A percentile compares a stretch with the other conserved stretches of the same genome.
Conservation (phyloP, 805 yeast species). For the Saturnispora diversa region DNA sequence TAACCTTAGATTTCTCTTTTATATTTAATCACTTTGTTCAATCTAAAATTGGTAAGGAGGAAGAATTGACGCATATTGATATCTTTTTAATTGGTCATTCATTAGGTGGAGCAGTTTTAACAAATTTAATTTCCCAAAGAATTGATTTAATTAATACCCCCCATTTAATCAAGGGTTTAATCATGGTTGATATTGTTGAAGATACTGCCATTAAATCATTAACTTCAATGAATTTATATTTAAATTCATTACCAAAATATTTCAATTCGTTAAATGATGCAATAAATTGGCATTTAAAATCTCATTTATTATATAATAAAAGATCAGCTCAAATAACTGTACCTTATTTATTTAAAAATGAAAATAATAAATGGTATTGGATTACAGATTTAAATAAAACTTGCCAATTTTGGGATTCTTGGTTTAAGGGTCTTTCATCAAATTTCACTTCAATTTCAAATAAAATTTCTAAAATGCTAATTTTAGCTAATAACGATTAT, state of each 20-base stretch:
- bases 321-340: slow-evolving; percentile 70
- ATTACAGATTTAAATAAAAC: slow-evolving; percentile 55
- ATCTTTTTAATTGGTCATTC: slow-evolving; percentile 79
- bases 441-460: slow-evolving; percentile 34
- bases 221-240: slow-evolving; percentile 55
- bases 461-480: slow-evolving; percentile 53
- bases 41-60: slow-evolving; percentile 12
- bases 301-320: slow-evolving; percentile 44
- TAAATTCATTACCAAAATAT: slow-evolving; percentile 52
- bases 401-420: slow-evolving; percentile 62
- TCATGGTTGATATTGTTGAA: slow-evolving; percentile 87
- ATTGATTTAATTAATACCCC: slow-evolving; percentile 16
- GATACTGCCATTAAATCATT: slow-evolving; percentile 78
- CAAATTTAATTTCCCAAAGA: slow-evolving; percentile 37
- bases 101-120: slow-evolving; percentile 80
- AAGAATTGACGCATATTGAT: no score
- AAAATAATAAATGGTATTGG: slow-evolving; percentile 38
- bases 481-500: slow-evolving; percentile 84
- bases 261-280: slow-evolving; percentile 53
- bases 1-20: slow-evolving; percentile 50
- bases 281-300: slow-evolving; percentile 71
- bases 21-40: slow-evolving; percentile 37
- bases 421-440: slow-evolving; percentile 70
- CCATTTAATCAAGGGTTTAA: slow-evolving; percentile 49
- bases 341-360: slow-evolving; percentile 48